Evolutionary conservation across 2,329 filamentous ascomycete species (phyloP).

Genomic region (Eurotiales sp.): DNA sequence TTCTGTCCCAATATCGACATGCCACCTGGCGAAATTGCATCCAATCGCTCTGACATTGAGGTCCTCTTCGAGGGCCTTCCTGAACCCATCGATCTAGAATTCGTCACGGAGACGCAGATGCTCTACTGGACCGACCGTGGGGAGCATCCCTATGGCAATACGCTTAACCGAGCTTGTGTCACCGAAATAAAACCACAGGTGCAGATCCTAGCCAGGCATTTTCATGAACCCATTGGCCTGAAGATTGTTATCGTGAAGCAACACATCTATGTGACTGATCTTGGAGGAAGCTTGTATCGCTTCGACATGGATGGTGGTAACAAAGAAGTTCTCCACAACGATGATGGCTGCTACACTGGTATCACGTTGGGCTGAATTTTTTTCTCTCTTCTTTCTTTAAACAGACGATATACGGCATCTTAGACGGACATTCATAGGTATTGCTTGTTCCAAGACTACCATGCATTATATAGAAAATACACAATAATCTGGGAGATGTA

Average conservation of each 20-base stretch:
- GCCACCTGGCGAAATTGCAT: constrained; percentile 30
- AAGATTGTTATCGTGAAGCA: no score
- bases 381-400: no score
- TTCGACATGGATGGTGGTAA: constrained; percentile 18
- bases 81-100: constrained; percentile 56
- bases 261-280: constrained; percentile 22
- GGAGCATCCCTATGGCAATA: constrained; percentile 54
- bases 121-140: constrained; percentile 62
- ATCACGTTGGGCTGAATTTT: no score
- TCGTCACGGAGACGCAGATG: constrained; percentile 42
- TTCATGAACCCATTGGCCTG: no score
- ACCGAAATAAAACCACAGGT: not conserved
- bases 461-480: no score
- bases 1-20: constrained; percentile 48
- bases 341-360: no score
- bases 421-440: no score
- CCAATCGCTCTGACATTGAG: constrained; percentile 41
- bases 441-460: no score
- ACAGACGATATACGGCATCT: no score
- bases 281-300: constrained; percentile 25
- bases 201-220: constrained; percentile 20
- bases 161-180: constrained; percentile 42
- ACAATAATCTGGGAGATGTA: no score
- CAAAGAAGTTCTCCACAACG: no score
- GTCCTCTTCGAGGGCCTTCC: constrained; percentile 45